Base-by-base conservation (phyloP, 768 basidiomycete genomes). In the Termitomyces heimii region DNA sequence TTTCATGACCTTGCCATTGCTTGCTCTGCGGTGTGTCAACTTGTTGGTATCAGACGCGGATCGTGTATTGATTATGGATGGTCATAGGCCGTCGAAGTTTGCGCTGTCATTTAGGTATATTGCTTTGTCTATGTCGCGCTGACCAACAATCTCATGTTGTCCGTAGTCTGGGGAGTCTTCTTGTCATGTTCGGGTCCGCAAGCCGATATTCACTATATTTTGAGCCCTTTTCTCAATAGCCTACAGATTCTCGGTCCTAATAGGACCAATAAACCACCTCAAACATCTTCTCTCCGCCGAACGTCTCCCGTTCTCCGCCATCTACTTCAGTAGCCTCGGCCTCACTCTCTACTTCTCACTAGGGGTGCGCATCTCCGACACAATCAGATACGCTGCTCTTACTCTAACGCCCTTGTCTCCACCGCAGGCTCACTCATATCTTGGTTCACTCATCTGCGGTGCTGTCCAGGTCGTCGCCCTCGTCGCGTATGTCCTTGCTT, bases 141-240 rank as follows among this genome's bases (percentile, higher is more conserved):
- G 53, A n/a, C 24, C 22, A 14, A 55, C 51, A 43, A 35, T 57
- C 45, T 59, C 56, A 60, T 52, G 53, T 44, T 47, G 53, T 32
- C 37, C 29, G 32, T 66, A 92, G 92, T 66, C 74, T 96, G 55
- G 94, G 94, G 37, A 92, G 90, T 62, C 73, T 94, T 58, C 82
- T 99, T 31, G 95, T 98, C 70, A 98, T 99, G 96, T 86, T 92
- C 67, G 97, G 94, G 86, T 93, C 65, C 65, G 86, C 66, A 18
- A 42, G 50, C 5, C 10, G 26, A 22, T 44, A 22, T 45, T 26
- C 42, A 18, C 48, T 16, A 28, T 35, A 24, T 22, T 29, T 31
- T n/a, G 26, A 26, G 16, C 16, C 5, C 22, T 35, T 5, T 26
- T 22, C 6, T 53, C 32, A 20, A 44, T 37, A 49, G 3, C 4